Conservation (phyloP, 2,329 filamentous ascomycete genomes). For the Ascochyta viciae-villosae region DNA sequence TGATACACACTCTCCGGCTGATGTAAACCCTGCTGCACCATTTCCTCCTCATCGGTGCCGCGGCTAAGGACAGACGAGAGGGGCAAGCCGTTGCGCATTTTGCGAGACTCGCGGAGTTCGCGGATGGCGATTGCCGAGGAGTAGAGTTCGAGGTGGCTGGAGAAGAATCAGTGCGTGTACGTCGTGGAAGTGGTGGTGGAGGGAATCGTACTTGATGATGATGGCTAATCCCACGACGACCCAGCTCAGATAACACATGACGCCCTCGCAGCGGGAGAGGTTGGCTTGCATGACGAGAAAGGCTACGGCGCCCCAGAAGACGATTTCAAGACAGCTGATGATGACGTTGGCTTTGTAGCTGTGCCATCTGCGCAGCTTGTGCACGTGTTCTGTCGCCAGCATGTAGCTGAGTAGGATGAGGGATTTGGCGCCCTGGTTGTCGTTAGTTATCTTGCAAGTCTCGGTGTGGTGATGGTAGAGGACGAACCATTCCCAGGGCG, state of each 20-base stretch:
- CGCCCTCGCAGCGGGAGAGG: slow-evolving; percentile 22
- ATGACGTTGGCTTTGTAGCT: slow-evolving; percentile 53
- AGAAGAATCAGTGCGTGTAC: background rate
- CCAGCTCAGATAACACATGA: slow-evolving; percentile 30
- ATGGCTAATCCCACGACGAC: slow-evolving; percentile 25
- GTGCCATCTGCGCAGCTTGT: slow-evolving; percentile 45
- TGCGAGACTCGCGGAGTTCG: slow-evolving; percentile 18
- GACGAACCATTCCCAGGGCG: slow-evolving; percentile 30
- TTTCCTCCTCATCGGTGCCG: slow-evolving; percentile 29
- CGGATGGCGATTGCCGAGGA: slow-evolving; percentile 16
- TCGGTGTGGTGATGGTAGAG: background rate
- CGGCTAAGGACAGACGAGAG: slow-evolving; percentile 36
- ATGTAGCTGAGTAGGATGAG: slow-evolving; percentile 53
- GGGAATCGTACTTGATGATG: slow-evolving; percentile 17
- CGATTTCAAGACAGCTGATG: slow-evolving; percentile 51
- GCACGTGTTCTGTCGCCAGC: slow-evolving; percentile 48
- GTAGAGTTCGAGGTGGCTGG: slow-evolving; percentile 13
- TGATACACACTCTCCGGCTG: background rate
- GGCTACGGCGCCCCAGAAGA: slow-evolving; percentile 53
- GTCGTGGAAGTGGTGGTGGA: background rate
- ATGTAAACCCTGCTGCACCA: background rate
- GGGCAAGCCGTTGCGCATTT: slow-evolving; percentile 17
- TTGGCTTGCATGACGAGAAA: slow-evolving; percentile 37
- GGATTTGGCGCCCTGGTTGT: slow-evolving; percentile 48
- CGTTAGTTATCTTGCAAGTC: background rate